Evolutionary conservation across 2,329 filamentous ascomycete species (phyloP).

Genomic region (Aspergillus sp.): DNA sequence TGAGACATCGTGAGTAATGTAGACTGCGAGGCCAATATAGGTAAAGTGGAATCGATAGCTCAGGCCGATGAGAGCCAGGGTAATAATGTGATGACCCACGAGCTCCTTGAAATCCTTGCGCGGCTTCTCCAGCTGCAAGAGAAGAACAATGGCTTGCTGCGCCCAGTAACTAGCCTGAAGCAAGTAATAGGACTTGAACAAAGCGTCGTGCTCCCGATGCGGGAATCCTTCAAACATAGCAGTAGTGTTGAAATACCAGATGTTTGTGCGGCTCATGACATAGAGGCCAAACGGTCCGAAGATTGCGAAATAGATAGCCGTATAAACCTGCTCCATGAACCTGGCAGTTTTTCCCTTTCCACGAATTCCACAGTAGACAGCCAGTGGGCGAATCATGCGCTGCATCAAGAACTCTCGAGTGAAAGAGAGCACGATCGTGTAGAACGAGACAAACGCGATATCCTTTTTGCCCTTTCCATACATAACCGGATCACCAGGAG

Average conservation of each 20-base stretch:
- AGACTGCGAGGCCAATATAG: conserved; percentile 90
- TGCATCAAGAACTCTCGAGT: conserved; percentile 97
- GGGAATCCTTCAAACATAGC: conserved; percentile 91
- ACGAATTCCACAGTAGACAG: conserved; percentile 69
- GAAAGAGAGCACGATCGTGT: conserved; percentile 86
- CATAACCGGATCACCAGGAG: conserved; percentile 58
- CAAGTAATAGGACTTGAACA: conserved; percentile 95
- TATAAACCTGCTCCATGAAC: conserved; percentile 97
- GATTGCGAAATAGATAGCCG: conserved; percentile 83
- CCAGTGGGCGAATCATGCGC: conserved; percentile 77
- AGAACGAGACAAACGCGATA: conserved; percentile 85
- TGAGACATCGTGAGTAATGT: conserved; percentile 91
- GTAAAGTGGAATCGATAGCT: conserved; percentile 98
- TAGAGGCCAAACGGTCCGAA: conserved; percentile 84
- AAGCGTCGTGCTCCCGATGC: conserved; percentile 75
- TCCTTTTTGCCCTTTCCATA: conserved; percentile 92
- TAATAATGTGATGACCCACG: conserved; percentile 89
- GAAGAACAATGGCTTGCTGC: conserved; percentile 86
- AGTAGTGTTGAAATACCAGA: conserved; percentile 93
- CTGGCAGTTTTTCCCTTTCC: conserved; percentile 79
- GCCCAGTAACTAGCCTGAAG: conserved; percentile 95
- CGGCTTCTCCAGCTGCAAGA: conserved; percentile 88
- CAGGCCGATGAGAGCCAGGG: conserved; percentile 77
- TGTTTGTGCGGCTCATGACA: conserved; percentile 86
- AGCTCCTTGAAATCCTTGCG: conserved; percentile 95